These are phyloP conservation scores for Gleditsia sinensis DNA, from an alignment of 306 rosid genomes.

Conservation along the genomic window DNA sequence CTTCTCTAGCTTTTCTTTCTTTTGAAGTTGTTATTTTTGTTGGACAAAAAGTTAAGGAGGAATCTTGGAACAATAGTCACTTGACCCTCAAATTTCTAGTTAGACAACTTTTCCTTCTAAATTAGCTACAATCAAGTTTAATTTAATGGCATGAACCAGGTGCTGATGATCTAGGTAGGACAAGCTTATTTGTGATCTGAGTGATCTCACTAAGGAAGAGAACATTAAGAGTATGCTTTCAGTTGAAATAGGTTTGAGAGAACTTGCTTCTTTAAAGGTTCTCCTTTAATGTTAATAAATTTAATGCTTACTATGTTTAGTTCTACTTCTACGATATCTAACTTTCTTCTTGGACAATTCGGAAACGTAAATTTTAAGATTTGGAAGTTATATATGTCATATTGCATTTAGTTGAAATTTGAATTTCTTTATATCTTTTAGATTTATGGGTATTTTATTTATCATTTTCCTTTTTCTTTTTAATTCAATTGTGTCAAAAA, in stretches of 20 bases:
- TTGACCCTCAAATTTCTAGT: slow-evolving; percentile 24
- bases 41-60: slow-evolving; percentile 96
- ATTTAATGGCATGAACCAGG: slow-evolving; percentile 42
- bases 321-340: not conserved
- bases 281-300: not conserved
- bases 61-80: slow-evolving; percentile 65
- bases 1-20: slow-evolving; percentile 81
- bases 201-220: slow-evolving; percentile 75
- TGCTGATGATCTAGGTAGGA: slow-evolving; percentile 54
- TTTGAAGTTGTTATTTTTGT: slow-evolving; percentile 78
- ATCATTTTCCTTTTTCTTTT: slow-evolving; percentile 1
- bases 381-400: not conserved
- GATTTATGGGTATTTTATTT: not conserved
- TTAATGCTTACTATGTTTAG: not conserved
- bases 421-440: slow-evolving; percentile 11
- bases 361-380: slow-evolving; percentile 15
- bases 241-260: slow-evolving; percentile 75
- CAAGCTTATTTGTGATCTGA: slow-evolving; percentile 56
- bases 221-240: slow-evolving; percentile 82
- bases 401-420: slow-evolving; percentile 11
- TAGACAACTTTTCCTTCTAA: slow-evolving; percentile 3
- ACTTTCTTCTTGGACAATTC: not conserved
- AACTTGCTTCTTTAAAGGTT: slow-evolving; percentile 69
- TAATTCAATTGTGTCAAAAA: not conserved
- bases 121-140: slow-evolving; percentile 9